phyloP scores from a whole-genome alignment of 2,329 filamentous ascomycete genomes.

The Microcera coccophila region DNA sequence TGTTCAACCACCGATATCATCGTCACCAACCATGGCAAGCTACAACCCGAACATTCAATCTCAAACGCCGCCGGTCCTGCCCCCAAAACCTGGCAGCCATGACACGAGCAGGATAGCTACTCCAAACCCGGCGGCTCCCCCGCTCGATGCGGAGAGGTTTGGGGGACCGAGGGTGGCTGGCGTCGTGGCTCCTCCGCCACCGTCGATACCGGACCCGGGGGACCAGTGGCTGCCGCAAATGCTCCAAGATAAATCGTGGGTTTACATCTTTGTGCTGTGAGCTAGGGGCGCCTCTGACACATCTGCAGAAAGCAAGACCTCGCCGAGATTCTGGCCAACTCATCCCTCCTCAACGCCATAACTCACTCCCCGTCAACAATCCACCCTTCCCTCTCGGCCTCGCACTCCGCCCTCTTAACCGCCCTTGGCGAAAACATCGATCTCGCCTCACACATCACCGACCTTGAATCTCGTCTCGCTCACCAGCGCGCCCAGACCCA shows the following conservation, averaged over 20 bases:
- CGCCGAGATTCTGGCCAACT: slow-evolving; percentile 61
- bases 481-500: slow-evolving; percentile 69
- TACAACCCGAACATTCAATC: slow-evolving; percentile 27
- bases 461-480: slow-evolving; percentile 54
- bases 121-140: slow-evolving; percentile 48
- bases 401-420: slow-evolving; percentile 60
- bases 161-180: slow-evolving; percentile 13
- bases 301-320: slow-evolving; percentile 70
- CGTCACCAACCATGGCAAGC: slow-evolving; percentile 25
- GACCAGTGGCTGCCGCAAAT: slow-evolving; percentile 75
- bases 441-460: slow-evolving; percentile 60
- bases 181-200: slow-evolving; percentile 25
- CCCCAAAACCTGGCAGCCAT: slow-evolving; percentile 68
- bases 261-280: slow-evolving; percentile 12
- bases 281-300: slow-evolving; percentile 7
- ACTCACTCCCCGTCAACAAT: slow-evolving; percentile 61
- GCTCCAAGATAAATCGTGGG: slow-evolving; percentile 78
- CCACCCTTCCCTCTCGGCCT: slow-evolving; percentile 67
- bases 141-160: slow-evolving; percentile 29
- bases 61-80: slow-evolving; percentile 59
- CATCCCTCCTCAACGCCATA: slow-evolving; percentile 68
- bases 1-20: neutral
- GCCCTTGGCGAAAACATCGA: slow-evolving; percentile 69
- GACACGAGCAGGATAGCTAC: slow-evolving; percentile 65
- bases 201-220: slow-evolving; percentile 53